Conservation (phyloP, 176 grass and related monocot genomes). For the Avena sativa region DNA sequence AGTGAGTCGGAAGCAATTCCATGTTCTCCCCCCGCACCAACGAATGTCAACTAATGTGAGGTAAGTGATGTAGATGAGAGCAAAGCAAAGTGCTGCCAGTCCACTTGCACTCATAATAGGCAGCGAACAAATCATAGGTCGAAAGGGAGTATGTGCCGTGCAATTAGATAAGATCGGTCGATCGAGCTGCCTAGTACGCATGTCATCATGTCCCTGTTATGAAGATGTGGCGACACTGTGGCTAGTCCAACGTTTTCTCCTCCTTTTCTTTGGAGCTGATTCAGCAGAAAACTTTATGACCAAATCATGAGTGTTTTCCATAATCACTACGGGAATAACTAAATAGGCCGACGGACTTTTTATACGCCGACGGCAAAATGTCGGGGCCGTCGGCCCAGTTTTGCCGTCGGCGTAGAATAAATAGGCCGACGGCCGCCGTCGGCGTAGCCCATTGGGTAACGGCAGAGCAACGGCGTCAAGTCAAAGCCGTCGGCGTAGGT, state of each 20-base stretch:
- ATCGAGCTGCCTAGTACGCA: neutral
- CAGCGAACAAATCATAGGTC: slow-evolving; percentile 16
- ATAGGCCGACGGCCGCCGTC: too few relatives aligned
- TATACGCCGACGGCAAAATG: too few relatives aligned
- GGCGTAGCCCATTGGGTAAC: too few relatives aligned
- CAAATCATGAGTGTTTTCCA: neutral
- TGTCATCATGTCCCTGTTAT: slow-evolving; percentile 30
- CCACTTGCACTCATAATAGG: slow-evolving; percentile 40
- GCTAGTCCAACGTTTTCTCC: neutral
- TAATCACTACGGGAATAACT: too few relatives aligned
- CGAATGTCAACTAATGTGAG: slow-evolving; percentile 53
- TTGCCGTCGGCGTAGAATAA: too few relatives aligned
- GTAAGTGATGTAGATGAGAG: slow-evolving; percentile 48
- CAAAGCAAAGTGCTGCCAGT: slow-evolving; percentile 28
- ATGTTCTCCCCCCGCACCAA: slow-evolving; percentile 44
- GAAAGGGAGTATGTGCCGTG: neutral
- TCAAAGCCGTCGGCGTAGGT: too few relatives aligned
- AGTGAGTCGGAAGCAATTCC: slow-evolving; percentile 62
- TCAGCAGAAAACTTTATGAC: neutral
- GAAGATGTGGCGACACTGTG: neutral
- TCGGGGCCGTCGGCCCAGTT: too few relatives aligned
- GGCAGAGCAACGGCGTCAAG: too few relatives aligned
- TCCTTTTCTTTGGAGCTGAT: neutral
- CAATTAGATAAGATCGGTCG: slow-evolving; percentile 13
- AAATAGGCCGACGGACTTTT: too few relatives aligned